Evolutionary conservation across 371 early-diverging fungal species (phyloP).

Genomic region (Mucor mucedo): DNA sequence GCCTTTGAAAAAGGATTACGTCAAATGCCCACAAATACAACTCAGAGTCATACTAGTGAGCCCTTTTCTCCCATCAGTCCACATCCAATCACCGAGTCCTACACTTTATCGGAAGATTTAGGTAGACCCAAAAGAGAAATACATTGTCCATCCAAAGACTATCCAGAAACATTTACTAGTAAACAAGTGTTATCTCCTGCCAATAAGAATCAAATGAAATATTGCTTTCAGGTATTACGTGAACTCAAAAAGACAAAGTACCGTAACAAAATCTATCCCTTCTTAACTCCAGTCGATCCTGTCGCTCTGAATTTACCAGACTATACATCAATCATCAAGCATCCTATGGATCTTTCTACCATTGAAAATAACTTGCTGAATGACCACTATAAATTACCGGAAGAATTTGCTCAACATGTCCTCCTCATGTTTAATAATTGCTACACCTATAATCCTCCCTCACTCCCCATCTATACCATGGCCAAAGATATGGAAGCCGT

Average conservation of each 20-base stretch:
- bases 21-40: constrained; percentile 60
- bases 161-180: constrained; percentile 47
- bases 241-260: constrained; percentile 83
- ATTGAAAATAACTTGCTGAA: constrained; percentile 84
- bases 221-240: constrained; percentile 69
- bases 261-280: constrained; percentile 73
- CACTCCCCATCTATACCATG: constrained; percentile 85
- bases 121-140: constrained; percentile 77
- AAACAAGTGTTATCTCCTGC: constrained; percentile 43
- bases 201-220: constrained; percentile 65
- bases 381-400: constrained; percentile 71
- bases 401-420: constrained; percentile 84
- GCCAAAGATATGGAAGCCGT: constrained; percentile 80
- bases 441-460: constrained; percentile 90
- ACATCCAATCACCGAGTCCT: constrained; percentile 7
- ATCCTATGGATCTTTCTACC: constrained; percentile 98
- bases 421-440: constrained; percentile 94
- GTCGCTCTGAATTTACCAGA: constrained; percentile 91
- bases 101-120: constrained; percentile 40
- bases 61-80: constrained; percentile 19
- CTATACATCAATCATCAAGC: constrained; percentile 90
- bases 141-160: constrained; percentile 71
- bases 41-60: neutral
- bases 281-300: constrained; percentile 94
- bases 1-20: constrained; percentile 73